These are phyloP conservation scores for Pachyrhizus erosus DNA, from an alignment of 306 rosid species.

Conservation along the genomic window DNA sequence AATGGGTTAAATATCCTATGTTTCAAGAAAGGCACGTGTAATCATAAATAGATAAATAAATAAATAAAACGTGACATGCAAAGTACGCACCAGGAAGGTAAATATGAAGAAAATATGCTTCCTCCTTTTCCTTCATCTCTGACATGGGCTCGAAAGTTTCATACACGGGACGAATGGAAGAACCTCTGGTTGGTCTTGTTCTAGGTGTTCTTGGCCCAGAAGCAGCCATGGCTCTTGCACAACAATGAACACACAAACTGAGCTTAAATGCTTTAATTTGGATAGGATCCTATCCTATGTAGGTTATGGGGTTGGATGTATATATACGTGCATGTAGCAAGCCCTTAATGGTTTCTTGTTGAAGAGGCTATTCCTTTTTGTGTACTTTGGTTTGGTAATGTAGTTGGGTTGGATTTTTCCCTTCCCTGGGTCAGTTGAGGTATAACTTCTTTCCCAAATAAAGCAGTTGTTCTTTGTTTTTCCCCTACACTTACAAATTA, in stretches of 20 bases:
- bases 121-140: constrained; percentile 52
- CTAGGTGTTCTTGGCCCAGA: constrained; percentile 44
- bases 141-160: constrained; percentile 55
- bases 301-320: neutral
- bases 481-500: constrained; percentile 26
- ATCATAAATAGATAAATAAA: neutral
- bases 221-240: constrained; percentile 46
- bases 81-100: constrained; percentile 58
- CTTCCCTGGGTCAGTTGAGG: constrained; percentile 12
- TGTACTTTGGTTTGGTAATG: constrained; percentile 42
- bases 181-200: constrained; percentile 30
- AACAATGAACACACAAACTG: neutral
- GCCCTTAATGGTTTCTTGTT: constrained; percentile 32
- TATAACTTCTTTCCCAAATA: constrained; percentile 48
- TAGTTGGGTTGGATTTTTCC: constrained; percentile 34
- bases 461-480: constrained; percentile 53
- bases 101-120: constrained; percentile 42
- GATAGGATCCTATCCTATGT: neutral
- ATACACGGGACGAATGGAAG: constrained; percentile 16
- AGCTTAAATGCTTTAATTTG: neutral
- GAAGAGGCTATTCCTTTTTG: constrained; percentile 55
- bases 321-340: neutral
- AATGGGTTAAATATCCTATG: too few species aligned
- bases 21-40: neutral
- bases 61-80: neutral